phyloP scores from a whole-genome alignment of 176 grass and related monocot genomes.

The Lolium perenne region DNA sequence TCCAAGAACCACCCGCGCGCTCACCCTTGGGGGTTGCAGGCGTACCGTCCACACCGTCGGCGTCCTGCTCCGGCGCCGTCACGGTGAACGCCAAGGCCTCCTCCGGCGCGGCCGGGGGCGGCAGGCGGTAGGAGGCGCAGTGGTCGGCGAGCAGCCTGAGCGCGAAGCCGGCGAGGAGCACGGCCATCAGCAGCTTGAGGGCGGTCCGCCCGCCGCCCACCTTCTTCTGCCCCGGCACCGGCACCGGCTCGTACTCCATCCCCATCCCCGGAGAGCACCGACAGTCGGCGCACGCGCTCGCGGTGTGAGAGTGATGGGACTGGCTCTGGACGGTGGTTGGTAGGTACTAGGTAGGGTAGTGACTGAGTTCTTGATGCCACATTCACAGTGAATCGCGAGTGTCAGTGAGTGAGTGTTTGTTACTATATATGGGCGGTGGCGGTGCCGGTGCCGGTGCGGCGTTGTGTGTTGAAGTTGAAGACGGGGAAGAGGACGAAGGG shows the following conservation, averaged over 20 bases:
- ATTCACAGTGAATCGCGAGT: neutral
- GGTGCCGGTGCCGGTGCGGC: neutral
- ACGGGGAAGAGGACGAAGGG: neutral
- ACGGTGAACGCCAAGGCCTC: neutral
- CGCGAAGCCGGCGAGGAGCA: conserved; percentile 59
- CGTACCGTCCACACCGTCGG: neutral
- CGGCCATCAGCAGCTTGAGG: conserved; percentile 54
- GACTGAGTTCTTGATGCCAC: neutral
- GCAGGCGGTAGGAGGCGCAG: conserved; percentile 29
- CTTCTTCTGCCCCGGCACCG: conserved; percentile 35
- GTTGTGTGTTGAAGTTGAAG: neutral
- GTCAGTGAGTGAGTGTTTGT: neutral
- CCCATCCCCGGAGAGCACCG: conserved; percentile 26
- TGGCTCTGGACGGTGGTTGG: neutral
- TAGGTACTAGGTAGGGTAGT: neutral
- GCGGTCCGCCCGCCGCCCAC: conserved; percentile 17
- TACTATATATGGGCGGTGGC: neutral
- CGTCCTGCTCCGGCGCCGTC: neutral
- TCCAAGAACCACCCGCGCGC: conserved; percentile 18
- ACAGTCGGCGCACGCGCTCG: neutral
- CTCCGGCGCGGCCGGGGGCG: conserved; percentile 11
- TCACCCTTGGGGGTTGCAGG: conserved; percentile 33
- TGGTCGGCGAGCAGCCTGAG: conserved; percentile 54
- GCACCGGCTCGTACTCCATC: conserved; percentile 36
- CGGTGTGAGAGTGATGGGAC: neutral